Evolutionary conservation across 305 asterid species (phyloP).

Genomic region (Fraxinus platypoda): DNA sequence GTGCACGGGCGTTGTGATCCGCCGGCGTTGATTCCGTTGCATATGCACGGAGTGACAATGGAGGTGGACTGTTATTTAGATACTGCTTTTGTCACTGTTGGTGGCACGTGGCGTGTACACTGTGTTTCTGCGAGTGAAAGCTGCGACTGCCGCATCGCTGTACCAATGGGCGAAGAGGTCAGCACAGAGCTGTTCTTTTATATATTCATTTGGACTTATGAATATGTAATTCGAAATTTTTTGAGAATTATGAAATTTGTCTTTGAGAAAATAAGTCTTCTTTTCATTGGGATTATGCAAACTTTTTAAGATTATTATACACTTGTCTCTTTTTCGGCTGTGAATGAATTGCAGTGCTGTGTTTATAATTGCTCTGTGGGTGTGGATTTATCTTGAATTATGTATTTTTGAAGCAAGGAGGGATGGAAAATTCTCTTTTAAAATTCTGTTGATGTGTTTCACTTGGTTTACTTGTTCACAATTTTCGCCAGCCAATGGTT

Average conservation of each 20-base stretch:
- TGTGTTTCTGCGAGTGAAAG: conserved; percentile 56
- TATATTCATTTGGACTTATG: neutral
- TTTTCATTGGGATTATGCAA: neutral
- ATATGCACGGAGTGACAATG: conserved; percentile 67
- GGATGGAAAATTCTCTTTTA: neutral
- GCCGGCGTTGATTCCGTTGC: conserved; percentile 86
- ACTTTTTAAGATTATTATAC: neutral
- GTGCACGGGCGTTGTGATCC: conserved; percentile 80
- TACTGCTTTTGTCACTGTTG: conserved; percentile 64
- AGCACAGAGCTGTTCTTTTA: neutral
- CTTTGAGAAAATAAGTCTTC: neutral
- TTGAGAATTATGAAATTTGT: neutral
- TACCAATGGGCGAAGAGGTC: conserved; percentile 88
- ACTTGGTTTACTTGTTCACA: neutral
- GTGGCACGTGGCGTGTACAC: conserved; percentile 75
- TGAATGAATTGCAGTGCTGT: neutral
- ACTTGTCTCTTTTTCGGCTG: neutral
- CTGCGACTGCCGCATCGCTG: conserved; percentile 72
- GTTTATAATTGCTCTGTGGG: neutral
- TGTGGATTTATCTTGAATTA: neutral
- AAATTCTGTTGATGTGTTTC: neutral
- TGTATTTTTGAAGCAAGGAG: neutral
- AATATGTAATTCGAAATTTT: neutral
- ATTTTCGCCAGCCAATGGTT: too few relatives aligned
- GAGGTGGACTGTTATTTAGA: conserved; percentile 74